A percentile compares a stretch with the other conserved stretches of the same genome.
These are phyloP conservation scores for Phytophthora idaei DNA, from an alignment of 352 stramenopile genomes.

Conservation along the genomic window DNA sequence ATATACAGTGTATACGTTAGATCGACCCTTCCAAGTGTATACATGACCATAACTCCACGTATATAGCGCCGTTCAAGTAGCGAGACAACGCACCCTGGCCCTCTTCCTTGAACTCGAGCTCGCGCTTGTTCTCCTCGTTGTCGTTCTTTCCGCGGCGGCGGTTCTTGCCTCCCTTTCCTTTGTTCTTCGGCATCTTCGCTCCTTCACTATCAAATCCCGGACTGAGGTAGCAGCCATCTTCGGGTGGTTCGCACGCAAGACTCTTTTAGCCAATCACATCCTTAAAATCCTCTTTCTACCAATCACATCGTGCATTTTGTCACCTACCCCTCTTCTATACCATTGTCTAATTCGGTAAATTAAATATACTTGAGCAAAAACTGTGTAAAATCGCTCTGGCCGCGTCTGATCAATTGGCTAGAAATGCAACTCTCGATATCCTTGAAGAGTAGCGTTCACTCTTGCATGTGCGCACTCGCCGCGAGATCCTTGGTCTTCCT, in stretches of 20 bases:
- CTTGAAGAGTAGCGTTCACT: slow-evolving; percentile 2
- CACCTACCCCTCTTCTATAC: neutral
- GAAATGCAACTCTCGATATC: neutral
- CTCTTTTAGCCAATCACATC: slow-evolving; percentile 34
- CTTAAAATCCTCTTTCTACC: neutral
- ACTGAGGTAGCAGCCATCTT: slow-evolving; percentile 31
- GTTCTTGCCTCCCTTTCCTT: slow-evolving; percentile 99
- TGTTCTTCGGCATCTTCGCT: slow-evolving; percentile 86
- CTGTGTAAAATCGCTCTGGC: too few relatives aligned
- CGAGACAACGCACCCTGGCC: slow-evolving; percentile 88
- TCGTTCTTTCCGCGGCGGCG: slow-evolving; percentile 98
- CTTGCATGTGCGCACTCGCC: slow-evolving; percentile 5
- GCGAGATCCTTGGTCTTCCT: slow-evolving; percentile 1
- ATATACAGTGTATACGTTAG: slow-evolving; percentile 22
- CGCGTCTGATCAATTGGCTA: neutral
- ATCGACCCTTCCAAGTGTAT: slow-evolving; percentile 10
- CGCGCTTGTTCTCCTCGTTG: slow-evolving; percentile 98
- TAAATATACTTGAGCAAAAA: too few relatives aligned
- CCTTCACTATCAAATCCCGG: slow-evolving; percentile 27
- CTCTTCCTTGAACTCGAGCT: slow-evolving; percentile 99
- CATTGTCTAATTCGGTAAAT: neutral
- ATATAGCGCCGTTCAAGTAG: neutral
- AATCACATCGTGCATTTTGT: neutral
- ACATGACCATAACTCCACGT: slow-evolving; percentile 7
- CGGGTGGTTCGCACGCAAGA: slow-evolving; percentile 28